Percentiles rank a stretch among this genome's conserved stretches.
These are phyloP conservation scores for Nicotiana tabacum DNA, from an alignment of 257 asterid genomes.

Conservation along the genomic window DNA sequence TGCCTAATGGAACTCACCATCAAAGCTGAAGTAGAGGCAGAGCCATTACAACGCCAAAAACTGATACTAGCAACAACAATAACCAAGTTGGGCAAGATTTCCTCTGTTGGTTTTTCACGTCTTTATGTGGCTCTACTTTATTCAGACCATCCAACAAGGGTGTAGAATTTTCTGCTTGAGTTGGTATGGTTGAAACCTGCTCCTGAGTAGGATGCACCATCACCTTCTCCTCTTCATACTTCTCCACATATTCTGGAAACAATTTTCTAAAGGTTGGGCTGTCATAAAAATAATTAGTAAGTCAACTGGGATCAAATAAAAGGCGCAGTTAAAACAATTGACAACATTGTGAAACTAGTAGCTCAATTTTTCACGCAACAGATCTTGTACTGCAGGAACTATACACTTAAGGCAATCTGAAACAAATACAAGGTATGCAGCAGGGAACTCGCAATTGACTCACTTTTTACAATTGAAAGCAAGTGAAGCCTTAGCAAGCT, in stretches of 20 bases:
- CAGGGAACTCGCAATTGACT: conserved; percentile 19
- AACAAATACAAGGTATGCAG: conserved; percentile 2
- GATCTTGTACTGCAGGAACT: not conserved
- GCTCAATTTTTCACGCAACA: not conserved
- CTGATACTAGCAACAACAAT: conserved; percentile 49
- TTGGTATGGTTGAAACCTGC: conserved; percentile 32
- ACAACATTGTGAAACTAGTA: not conserved
- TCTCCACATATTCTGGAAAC: conserved; percentile 80
- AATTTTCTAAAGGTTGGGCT: conserved; percentile 74
- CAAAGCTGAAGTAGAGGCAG: conserved; percentile 84
- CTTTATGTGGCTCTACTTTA: conserved; percentile 38
- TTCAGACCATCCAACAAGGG: conserved; percentile 35
- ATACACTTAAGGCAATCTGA: not conserved
- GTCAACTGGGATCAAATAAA: not conserved
- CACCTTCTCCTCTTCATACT: conserved; percentile 54
- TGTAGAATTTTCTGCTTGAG: conserved; percentile 23
- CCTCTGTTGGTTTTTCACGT: conserved; percentile 37
- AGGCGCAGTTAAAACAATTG: not conserved
- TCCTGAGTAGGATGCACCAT: conserved; percentile 37
- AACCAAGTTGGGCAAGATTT: conserved; percentile 68
- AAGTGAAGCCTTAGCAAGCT: conserved; percentile 84
- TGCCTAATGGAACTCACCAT: conserved; percentile 5
- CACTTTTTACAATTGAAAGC: conserved; percentile 85
- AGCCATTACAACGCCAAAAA: conserved; percentile 79
- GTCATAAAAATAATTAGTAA: conserved; percentile 18